A percentile compares a stretch with the other conserved stretches of the same genome.
Conservation (phyloP, 139 green algal genomes). For the Monoraphidium neglectum region DNA sequence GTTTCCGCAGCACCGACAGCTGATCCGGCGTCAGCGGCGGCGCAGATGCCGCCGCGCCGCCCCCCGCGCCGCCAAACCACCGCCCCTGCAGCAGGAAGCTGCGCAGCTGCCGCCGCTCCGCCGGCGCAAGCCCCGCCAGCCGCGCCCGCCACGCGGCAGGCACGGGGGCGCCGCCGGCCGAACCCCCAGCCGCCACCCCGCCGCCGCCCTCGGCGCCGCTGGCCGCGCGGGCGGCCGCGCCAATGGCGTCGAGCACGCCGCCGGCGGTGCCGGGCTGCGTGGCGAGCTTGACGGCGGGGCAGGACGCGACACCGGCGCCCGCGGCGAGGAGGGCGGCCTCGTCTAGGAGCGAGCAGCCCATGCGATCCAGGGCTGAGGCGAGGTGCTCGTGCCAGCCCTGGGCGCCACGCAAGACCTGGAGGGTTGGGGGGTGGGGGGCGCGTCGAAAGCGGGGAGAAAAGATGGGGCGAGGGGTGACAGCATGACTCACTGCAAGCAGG, state of each 20-base stretch:
- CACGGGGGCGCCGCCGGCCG: background rate
- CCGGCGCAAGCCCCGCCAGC: slow-evolving; percentile 19
- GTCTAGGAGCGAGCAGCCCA: slow-evolving; percentile 58
- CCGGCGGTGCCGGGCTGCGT: slow-evolving; percentile 47
- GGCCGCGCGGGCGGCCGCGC: slow-evolving; percentile 25
- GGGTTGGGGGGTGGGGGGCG: background rate
- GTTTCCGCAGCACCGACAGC: slow-evolving; percentile 38
- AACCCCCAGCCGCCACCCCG: background rate
- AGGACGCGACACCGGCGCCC: background rate
- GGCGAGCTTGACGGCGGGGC: slow-evolving; percentile 27
- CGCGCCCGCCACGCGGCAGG: slow-evolving; percentile 1
- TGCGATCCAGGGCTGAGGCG: slow-evolving; percentile 38
- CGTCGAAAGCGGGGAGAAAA: background rate
- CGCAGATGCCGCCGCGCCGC: background rate
- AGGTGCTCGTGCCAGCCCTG: slow-evolving; percentile 60
- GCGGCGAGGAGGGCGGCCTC: slow-evolving; percentile 8
- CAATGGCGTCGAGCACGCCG: slow-evolving; percentile 57
- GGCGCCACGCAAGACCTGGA: slow-evolving; percentile 54
- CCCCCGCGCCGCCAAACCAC: slow-evolving; percentile 42
- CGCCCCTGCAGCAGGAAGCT: slow-evolving; percentile 63
- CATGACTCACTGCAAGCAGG: too few relatives aligned
- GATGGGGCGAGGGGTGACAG: background rate
- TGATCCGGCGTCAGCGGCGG: slow-evolving; percentile 19
- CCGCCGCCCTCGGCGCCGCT: slow-evolving; percentile 2
- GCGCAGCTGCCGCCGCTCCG: slow-evolving; percentile 64